Base-by-base conservation (phyloP, 345 rosid genomes). In the Camelina hispida region DNA sequence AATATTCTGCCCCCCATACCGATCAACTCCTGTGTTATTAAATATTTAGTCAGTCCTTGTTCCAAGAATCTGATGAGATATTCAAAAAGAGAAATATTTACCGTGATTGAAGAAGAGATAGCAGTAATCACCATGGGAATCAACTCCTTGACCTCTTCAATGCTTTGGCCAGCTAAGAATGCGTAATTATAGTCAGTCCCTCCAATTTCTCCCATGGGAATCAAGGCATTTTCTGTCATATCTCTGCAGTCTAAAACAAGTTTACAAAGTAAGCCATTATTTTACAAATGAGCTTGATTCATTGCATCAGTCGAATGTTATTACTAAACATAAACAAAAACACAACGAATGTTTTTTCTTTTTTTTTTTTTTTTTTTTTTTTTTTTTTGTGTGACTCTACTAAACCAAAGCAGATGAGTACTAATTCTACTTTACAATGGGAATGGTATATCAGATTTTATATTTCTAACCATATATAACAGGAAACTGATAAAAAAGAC, bases 171-270 rank as follows among this genome's bases (percentile, higher is more conserved):
- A 12, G 0, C 4, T 2, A 68, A 35, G 54, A 87, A 60, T 1
- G 78, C 71, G 32, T 64, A 32, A 32, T 79, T 71, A 59, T 75
- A 83, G 28, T 85, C 89, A 18, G 84, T 85, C 5, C 87, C 86
- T 44, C 91, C 91, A 17, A 87, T 85, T 56, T 82, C 87, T 78
- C 89, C 91, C 71, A 85, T 34, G 3, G 83, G 23, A 62, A 87
- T 54, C 79, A 87, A 65, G 7, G 91, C 85, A 16, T 59, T 74
- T 3, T 55, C 16, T 0, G 84, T 75, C 18, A 69, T 66, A 12
- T 81, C 62, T 6, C 6, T 64, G 65, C 86, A 83, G 16, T 80
- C 91, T 83, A 42, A 48, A 5, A 37, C 32, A 15, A 48, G 20
- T 1, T 7, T 13, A 15, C 42, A 53, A 11, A 2, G 6, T 9